Evolutionary conservation across 768 basidiomycete species (phyloP), one percentile per base, ranked within the genome.

Genomic region (Rhodotorula sphaerocarpa): DNA sequence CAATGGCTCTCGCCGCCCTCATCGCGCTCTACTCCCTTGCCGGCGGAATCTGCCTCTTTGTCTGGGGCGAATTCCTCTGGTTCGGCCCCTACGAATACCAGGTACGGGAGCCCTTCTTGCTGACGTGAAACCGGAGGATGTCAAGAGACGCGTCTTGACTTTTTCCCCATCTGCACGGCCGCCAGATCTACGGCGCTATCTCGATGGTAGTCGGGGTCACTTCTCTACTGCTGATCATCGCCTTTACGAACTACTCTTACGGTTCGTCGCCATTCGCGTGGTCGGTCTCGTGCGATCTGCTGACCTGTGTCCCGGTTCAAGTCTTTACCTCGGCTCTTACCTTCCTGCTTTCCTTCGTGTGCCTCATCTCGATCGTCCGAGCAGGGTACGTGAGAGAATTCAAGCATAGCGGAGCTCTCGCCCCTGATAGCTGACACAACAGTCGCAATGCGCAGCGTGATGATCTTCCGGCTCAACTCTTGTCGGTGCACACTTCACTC

Each of bases 121-220:
- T n/a, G n/a, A n/a, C n/a, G n/a, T n/a, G n/a, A n/a, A n/a, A n/a
- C n/a, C n/a, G n/a, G n/a, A n/a, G n/a, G n/a, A n/a, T n/a, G n/a
- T n/a, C n/a, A n/a, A n/a, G n/a, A 46, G 25, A 47, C 25, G 11
- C 16, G 3, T 28, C 15, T 5, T 28, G 7, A 5, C 25, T 47
- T 28, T 47, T 27, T 3, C 43, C 7, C n/a, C 15, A 1, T 23
- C 27, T 5, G 28, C 30, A 23, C 27, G 46, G 42, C 10, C 33
- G 27, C 10, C 48, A 66, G 56, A 50, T 67, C 34, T 67, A 67
- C 43, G 66, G 66, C 25, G 66, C 58, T 12, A 58, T 67, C 34
- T 55, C 55, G 6, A 67, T 67, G 51, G 59, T 52, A 2, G 48
- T 61, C 20, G 61, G 58, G 2, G 53, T 52, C 1, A 0, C 47